Base-by-base conservation (phyloP, 768 basidiomycete genomes). In the Leucosporidium creatinivorum region DNA sequence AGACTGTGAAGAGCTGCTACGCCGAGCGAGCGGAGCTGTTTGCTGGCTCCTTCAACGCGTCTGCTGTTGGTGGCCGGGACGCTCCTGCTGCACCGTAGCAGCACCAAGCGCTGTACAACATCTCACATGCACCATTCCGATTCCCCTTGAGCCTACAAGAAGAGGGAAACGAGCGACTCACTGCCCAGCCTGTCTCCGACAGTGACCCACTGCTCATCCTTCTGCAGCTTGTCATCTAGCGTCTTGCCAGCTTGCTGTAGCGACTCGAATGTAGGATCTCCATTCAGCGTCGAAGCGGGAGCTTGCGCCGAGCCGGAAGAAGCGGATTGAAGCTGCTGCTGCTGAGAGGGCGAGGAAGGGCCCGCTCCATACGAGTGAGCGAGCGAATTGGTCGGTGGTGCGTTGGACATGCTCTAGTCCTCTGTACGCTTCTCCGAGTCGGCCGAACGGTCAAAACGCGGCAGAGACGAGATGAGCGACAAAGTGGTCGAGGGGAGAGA, bases 181-280 rank as follows among this genome's bases (percentile, higher is more conserved):
- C 69, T 66, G 23, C 31, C n/a, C 33, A 68, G 52, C 28, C 66
- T 55, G 52, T 71, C 69, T 4, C 69, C 69, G 1, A 71, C 33
- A 1, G 60, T 61, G n/a, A 33, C 25, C 69, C 69, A 71, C 12
- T 61, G 26, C 17, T 68, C 72, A 54, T 70, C 72, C 56, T 69
- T 51, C 4, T 55, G 44, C 8, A 73, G 39, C 13, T 66, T 48
- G 19, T 70, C 72, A 17, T 73, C 66, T 15, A 73, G 19, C 18
- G 66, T 58, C 55, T 68, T 73, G 8, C 57, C 61, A 5, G 71
- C 71, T 28, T 48, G 51, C 23, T 70, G 64, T 9, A 73, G 62
- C 39, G 64, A 65, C 1, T 58, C 56, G 48, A 63, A 68, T 18
- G 58, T 39, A 21, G 66, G 64, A 50, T 72, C 67, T 25, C 61